Evolutionary conservation across 2,329 filamentous ascomycete species (phyloP).

Genomic region (Neofusicoccum ribis): DNA sequence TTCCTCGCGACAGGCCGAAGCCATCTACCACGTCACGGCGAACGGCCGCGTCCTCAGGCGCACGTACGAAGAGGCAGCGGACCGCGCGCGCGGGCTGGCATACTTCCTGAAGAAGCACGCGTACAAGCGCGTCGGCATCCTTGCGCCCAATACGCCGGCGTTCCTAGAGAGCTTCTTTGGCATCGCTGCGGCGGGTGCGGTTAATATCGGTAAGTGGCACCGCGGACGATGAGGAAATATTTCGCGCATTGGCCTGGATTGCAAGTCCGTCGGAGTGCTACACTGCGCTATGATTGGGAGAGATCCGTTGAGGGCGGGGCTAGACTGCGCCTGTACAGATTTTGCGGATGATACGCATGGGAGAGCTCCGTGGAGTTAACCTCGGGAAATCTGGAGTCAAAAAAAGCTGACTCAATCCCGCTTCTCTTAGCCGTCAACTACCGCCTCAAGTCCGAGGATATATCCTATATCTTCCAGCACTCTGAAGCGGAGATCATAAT

Average conservation of each 20-base stretch:
- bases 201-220: slow-evolving; percentile 62
- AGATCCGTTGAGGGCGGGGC: too few relatives aligned
- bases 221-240: background rate
- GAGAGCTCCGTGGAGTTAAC: too few relatives aligned
- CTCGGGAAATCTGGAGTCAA: too few relatives aligned
- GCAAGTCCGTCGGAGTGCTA: too few relatives aligned
- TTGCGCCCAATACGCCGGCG: slow-evolving; percentile 90
- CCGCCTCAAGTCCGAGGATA: slow-evolving; percentile 77
- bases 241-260: background rate
- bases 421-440: slow-evolving; percentile 61
- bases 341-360: too few relatives aligned
- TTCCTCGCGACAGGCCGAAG: slow-evolving; percentile 57
- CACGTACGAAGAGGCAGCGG: slow-evolving; percentile 78
- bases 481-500: slow-evolving; percentile 85
- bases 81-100: slow-evolving; percentile 82
- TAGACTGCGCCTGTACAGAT: too few relatives aligned
- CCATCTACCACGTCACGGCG: slow-evolving; percentile 81
- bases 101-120: slow-evolving; percentile 79
- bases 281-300: too few relatives aligned
- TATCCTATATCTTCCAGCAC: slow-evolving; percentile 87
- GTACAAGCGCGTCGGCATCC: slow-evolving; percentile 76
- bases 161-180: slow-evolving; percentile 91
- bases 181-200: slow-evolving; percentile 75
- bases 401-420: too few relatives aligned
- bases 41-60: slow-evolving; percentile 73